Evolutionary conservation across 1,139 yeast genomes (phyloP), one percentile per base, ranked within the genome.

Genomic region (Hemisphaericaspora subhashii): DNA sequence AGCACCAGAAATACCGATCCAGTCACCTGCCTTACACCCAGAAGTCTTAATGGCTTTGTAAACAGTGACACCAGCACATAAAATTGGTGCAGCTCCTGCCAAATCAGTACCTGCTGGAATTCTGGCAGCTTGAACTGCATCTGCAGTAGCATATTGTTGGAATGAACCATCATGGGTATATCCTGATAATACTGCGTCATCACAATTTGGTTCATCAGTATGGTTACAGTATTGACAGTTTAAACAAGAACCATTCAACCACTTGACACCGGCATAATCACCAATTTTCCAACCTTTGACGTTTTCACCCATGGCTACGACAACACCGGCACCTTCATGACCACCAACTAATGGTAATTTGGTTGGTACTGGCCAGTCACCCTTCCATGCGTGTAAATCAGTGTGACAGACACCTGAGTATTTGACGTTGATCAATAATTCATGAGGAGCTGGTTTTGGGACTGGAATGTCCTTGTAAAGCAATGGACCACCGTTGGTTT

Each of bases 251-350:
- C 84, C 81, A 63, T 83, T 82, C 62, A 83, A 67, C 79, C 79
- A 74, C 63, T 85, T 84, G 58, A 84, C 70, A 59, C 92, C 94
- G 43, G 92, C 94, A 38, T 61, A 69, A 60, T 85, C 92, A 55
- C 94, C 94, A 54, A 83, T 61, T 57, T 83, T 74, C 70, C 85
- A 83, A 30, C 83, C 81, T 53, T 66, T 73, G 50, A 84, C 94
- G 50, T 78, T 72, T 32, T 68, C 68, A 57, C 92, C 94, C 69
- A 78, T 50, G 74, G 54, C 88, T 43, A 83, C 90, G 47, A 85
- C 92, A 27, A 79, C 78, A 64, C 94, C 94, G 27, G 90, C 89
- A 67, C 92, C 92, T 66, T 85, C 94, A 71, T 85, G 94, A 55
- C 94, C 94, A 48, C 88, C 89, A 38, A 83, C 86, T 50, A 81